These are phyloP conservation scores for Debaryomycetaceae sp. DNA, from an alignment of 1,139 yeast genomes.

Conservation along the genomic window DNA sequence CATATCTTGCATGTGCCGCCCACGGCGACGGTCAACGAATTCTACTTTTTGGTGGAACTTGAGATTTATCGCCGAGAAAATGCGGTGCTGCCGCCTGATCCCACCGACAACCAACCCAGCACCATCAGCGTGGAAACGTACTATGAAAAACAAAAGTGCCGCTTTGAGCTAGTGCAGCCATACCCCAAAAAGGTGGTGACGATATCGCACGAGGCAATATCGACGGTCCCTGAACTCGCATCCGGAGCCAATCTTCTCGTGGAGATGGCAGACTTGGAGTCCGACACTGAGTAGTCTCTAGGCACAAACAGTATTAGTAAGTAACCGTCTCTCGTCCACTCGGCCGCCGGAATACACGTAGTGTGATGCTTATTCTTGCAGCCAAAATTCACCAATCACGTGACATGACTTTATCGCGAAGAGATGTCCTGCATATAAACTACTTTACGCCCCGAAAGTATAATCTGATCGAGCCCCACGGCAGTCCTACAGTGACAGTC, in stretches of 20 bases:
- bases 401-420: no score
- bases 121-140: slow-evolving; percentile 10
- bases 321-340: no score
- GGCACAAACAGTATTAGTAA: no score
- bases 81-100: neutral
- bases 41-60: slow-evolving; percentile 57
- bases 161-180: slow-evolving; percentile 33
- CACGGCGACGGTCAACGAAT: slow-evolving; percentile 39
- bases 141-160: slow-evolving; percentile 15
- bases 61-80: slow-evolving; percentile 11
- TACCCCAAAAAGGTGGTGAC: slow-evolving; percentile 28
- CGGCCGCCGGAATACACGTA: no score
- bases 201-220: slow-evolving; percentile 8
- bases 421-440: no score
- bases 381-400: no score
- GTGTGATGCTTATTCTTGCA: no score
- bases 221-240: slow-evolving; percentile 17
- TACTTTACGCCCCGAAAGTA: no score
- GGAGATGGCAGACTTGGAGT: slow-evolving; percentile 15
- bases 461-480: no score
- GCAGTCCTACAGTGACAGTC: no score
- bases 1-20: slow-evolving; percentile 44
- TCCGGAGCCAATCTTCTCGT: slow-evolving; percentile 32
- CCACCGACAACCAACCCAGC: slow-evolving; percentile 1
- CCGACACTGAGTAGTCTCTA: no score